Evolutionary conservation across 1,284 basidiomycete species (phyloP).

Genomic region (Trichosporon asahii): DNA sequence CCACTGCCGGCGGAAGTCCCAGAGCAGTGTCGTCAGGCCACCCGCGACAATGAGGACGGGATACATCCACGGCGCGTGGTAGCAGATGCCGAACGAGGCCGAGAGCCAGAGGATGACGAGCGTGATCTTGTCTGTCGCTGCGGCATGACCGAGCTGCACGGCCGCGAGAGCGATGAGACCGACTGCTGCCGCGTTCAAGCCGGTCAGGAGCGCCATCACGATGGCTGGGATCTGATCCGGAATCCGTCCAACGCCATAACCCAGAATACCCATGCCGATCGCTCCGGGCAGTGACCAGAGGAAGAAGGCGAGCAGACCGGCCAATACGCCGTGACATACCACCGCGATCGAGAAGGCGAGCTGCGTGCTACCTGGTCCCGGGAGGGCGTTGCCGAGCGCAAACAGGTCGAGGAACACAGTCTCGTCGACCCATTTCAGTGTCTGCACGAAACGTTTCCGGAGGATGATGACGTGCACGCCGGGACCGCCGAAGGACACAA

Average conservation of each 20-base stretch:
- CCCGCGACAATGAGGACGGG: constrained; percentile 48
- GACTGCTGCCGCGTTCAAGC: constrained; percentile 61
- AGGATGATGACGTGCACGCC: constrained; percentile 40
- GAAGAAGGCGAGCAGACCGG: constrained; percentile 50
- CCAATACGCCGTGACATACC: constrained; percentile 44
- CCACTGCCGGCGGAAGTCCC: constrained; percentile 37
- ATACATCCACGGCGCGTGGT: constrained; percentile 57
- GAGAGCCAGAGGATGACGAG: constrained; percentile 56
- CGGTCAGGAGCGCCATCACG: constrained; percentile 59
- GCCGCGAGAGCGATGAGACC: constrained; percentile 61
- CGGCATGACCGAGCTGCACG: constrained; percentile 56
- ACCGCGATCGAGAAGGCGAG: constrained; percentile 51
- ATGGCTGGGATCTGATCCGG: constrained; percentile 55
- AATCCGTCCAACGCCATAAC: constrained; percentile 56
- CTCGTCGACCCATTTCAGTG: constrained; percentile 34
- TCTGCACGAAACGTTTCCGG: constrained; percentile 36
- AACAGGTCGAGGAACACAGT: constrained; percentile 50
- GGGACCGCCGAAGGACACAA: constrained; percentile 38
- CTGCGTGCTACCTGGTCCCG: constrained; percentile 54
- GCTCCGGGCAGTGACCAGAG: constrained; percentile 56
- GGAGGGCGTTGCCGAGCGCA: constrained; percentile 53
- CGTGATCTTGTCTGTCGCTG: constrained; percentile 57
- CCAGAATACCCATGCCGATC: constrained; percentile 57
- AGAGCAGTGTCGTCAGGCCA: constrained; percentile 42
- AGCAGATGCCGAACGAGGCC: constrained; percentile 57